Conservation (phyloP, 2,329 filamentous ascomycete genomes). For the Aureobasidium subglaciale region DNA sequence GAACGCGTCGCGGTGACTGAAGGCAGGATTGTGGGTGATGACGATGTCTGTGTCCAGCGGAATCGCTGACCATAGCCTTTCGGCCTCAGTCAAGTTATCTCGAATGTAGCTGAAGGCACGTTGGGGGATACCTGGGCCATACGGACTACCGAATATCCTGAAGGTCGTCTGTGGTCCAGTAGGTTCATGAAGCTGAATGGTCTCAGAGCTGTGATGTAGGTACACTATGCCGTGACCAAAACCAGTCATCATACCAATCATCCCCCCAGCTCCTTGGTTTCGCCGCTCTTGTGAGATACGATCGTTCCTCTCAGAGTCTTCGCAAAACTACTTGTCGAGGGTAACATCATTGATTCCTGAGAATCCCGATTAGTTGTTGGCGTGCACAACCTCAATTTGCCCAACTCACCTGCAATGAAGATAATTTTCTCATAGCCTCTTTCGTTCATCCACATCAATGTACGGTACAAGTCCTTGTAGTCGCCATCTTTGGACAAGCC, state of each 20-base stretch:
- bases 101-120: constrained; percentile 63
- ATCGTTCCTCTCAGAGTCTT: constrained; percentile 22
- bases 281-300: neutral
- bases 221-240: constrained; percentile 49
- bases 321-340: constrained; percentile 44
- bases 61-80: constrained; percentile 53
- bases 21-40: constrained; percentile 63
- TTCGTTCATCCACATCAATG: constrained; percentile 59
- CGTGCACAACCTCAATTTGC: neutral
- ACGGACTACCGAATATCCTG: constrained; percentile 65
- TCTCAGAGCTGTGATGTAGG: constrained; percentile 51
- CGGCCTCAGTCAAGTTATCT: constrained; percentile 25
- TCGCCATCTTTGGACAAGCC: constrained; percentile 70
- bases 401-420: constrained; percentile 55
- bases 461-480: constrained; percentile 49
- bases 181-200: constrained; percentile 48
- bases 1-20: constrained; percentile 48
- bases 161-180: constrained; percentile 54
- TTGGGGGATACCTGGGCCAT: constrained; percentile 43
- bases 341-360: neutral
- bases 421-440: constrained; percentile 64
- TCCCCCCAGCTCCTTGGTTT: too few species aligned
- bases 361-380: neutral
- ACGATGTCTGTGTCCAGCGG: constrained; percentile 58
- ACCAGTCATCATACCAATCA: too few species aligned